Evolutionary conservation across 108 stramenopile genomes (phyloP).

Genomic region (Nitzschia putrida): DNA sequence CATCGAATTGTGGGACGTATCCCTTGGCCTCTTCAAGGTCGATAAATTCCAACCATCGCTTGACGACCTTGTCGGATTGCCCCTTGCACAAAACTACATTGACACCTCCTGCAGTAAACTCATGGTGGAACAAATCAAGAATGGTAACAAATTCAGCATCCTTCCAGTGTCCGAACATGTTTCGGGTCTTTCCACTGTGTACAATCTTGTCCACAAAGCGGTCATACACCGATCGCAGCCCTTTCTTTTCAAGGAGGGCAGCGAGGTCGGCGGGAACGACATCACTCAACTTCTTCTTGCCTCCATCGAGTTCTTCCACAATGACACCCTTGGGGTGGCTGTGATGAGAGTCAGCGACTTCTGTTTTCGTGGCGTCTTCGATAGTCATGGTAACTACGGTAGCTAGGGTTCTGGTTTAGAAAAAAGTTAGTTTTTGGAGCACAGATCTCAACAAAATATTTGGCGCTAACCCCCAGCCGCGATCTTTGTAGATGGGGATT

Average conservation of each 20-base stretch:
- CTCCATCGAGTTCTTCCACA: conserved; percentile 47
- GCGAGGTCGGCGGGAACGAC: conserved; percentile 24
- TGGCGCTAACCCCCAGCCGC: no score
- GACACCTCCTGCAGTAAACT: conserved; percentile 45
- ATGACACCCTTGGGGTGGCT: conserved; percentile 42
- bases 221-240: conserved; percentile 39
- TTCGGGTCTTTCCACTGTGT: conserved; percentile 35
- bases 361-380: no score
- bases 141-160: conserved; percentile 45
- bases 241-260: conserved; percentile 31
- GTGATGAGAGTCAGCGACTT: no score
- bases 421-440: no score
- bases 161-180: conserved; percentile 50
- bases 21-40: conserved; percentile 27
- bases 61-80: conserved; percentile 25
- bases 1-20: conserved; percentile 58
- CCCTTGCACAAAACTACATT: conserved; percentile 56
- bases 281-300: conserved; percentile 35
- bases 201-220: conserved; percentile 38
- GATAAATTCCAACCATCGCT: conserved; percentile 62
- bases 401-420: no score
- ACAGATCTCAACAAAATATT: no score
- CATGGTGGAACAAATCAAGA: conserved; percentile 49
- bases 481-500: no score
- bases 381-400: no score